Evolutionary conservation across 345 rosid species (phyloP), one percentile per base, ranked within the genome.

Genomic region (Hibiscus mutabilis): DNA sequence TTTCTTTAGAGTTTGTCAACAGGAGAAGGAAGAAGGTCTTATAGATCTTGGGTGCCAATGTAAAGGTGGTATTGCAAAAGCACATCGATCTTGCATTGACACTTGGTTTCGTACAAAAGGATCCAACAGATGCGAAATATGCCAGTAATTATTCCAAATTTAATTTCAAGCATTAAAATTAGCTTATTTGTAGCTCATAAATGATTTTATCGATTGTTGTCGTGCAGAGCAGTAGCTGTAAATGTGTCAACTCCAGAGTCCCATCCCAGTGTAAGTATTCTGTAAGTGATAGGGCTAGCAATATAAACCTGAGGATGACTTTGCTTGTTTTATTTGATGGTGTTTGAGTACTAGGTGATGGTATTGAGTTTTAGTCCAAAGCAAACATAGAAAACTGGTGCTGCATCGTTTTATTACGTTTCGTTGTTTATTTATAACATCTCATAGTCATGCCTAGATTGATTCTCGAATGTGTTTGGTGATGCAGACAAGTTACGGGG

Each of bases 11-110:
- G 86, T 93, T 78, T 93, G 98, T 66, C 96, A 84, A 77, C 92
- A 91, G 78, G 96, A 93, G 73, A 89, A 86, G 76, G 98, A 93
- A 74, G 97, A 93, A 77, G 73, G 37, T 56, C 83, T 89, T 61
- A 91, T 93, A 27, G 89, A 86, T 76, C 89, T 93, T 22, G 98
- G 98, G 68, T 93, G 98, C 79, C 82, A 70, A 25, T 93, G 98
- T 77, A 88, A 88, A 66, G 96, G 97, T 27, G 98, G 91, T 58
- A 92, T 93, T 79, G 83, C 88, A 1, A 85, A 86, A 84, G 77
- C 93, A 4, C 98, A 93, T 72, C 84, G 81, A 57, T 84, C 97
- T 18, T 91, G 98, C 78, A 89, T 93, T 62, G 91, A 88, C 73
- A 82, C 91, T 71, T 93, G 98, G 97, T 93, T 93, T 75, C 86